Evolutionary conservation across 192 early-diverging fungal species (phyloP).

Genomic region (Rhizoclosmatium sp.): DNA sequence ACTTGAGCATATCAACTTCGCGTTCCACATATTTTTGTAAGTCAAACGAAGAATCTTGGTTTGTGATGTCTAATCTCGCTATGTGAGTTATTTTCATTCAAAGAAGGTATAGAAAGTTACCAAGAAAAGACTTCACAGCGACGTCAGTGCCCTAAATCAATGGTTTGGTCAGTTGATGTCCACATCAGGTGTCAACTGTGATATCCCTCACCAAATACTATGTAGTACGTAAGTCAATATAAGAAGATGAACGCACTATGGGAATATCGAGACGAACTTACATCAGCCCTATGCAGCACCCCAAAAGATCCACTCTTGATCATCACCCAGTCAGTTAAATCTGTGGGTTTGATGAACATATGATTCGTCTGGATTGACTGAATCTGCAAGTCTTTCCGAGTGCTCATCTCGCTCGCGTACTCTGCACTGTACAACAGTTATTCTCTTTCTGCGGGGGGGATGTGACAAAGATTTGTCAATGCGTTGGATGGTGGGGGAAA

Average conservation of each 20-base stretch:
- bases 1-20: conserved; percentile 53
- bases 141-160: conserved; percentile 50
- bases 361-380: conserved; percentile 16
- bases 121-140: conserved; percentile 56
- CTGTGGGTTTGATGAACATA: conserved; percentile 20
- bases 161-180: not conserved
- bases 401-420: not conserved
- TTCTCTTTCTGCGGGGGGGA: no score
- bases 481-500: not conserved
- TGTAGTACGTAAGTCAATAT: conserved; percentile 2
- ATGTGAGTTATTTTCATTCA: no score
- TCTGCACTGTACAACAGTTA: not conserved
- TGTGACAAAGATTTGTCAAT: not conserved
- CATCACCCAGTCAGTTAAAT: conserved; percentile 9
- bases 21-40: conserved; percentile 53
- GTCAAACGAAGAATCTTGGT: conserved; percentile 44
- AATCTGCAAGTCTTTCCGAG: not conserved
- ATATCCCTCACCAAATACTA: conserved; percentile 30
- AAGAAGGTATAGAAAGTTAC: conserved; percentile 7
- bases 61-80: conserved; percentile 35
- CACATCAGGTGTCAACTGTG: not conserved
- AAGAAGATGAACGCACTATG: not conserved
- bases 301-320: conserved; percentile 32
- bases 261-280: conserved; percentile 5
- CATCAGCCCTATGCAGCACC: conserved; percentile 32